Base-by-base conservation (phyloP, 2,329 filamentous ascomycete species). In the Talaromyces sp. region DNA sequence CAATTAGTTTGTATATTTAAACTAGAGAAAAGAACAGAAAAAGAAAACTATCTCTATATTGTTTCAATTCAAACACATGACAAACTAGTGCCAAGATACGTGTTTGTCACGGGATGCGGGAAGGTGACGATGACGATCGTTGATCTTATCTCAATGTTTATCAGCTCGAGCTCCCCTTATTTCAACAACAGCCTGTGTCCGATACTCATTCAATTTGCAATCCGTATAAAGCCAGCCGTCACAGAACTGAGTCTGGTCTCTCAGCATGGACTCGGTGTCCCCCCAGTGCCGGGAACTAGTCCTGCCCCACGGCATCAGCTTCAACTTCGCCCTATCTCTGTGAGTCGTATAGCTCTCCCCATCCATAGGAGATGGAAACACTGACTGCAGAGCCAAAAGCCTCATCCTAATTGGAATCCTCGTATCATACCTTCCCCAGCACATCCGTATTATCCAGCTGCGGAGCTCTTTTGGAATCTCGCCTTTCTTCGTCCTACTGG, bases 401-500 rank as follows among this genome's bases (percentile, higher is more conserved):
- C 76, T 96, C 69, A 91, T 98, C 68, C 82, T 98, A 64, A 73
- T 96, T 68, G 94, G 94, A 61, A 93, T 98, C 69, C 82, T 97
- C 64, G 79, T 96, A 62, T 98, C 94, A 36, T 99, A 99, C 79
- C 84, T 98, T 2, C 95, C 95, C 0, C 95, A 99, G 74, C 94
- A 98, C 77, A 85, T 89, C 75, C 92, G 95, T 70, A 98, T 99
- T 77, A 91, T 96, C 68, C 82, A 85, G 47, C 87, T 92, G 60
- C 86, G 88, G 64, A 95, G 91, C 14, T 96, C 94, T 27, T 94
- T 96, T 75, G 95, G 95, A 65, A 93, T 99, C 65, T 97, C 93
- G 33, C 94, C 95, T 8, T 95, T 94, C 76, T 99, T 96, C 73
- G 88, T 99, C 66, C 85, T 98, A 1, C 86, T 99, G n/a, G 95